Percentiles rank a stretch among this genome's conserved stretches.
phyloP scores from a whole-genome alignment of 2,329 filamentous ascomycete species.

The Cordyceps tenuipes region DNA sequence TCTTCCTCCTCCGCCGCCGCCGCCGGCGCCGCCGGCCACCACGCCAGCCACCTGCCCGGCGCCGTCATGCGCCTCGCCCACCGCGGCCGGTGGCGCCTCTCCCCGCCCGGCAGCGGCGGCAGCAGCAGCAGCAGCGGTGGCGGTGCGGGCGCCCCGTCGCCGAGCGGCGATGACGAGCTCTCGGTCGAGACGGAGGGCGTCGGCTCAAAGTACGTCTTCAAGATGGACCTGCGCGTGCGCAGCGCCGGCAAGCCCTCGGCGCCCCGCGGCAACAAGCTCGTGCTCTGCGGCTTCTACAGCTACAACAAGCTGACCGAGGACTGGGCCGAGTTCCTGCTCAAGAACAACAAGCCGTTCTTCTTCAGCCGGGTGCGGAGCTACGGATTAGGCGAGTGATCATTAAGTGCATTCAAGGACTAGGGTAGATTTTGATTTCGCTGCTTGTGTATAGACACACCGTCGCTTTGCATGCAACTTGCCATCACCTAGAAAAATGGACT shows the following conservation, averaged over 20 bases:
- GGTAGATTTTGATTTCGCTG: background rate
- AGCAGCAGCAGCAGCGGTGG: background rate
- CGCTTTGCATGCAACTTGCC: background rate
- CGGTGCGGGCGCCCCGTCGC: background rate
- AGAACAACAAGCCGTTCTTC: conserved; percentile 57
- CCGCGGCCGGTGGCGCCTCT: conserved; percentile 46
- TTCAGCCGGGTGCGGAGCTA: conserved; percentile 61
- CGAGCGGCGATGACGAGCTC: conserved; percentile 57
- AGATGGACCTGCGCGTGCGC: conserved; percentile 67
- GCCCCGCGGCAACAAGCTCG: conserved; percentile 74
- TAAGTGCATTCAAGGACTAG: background rate
- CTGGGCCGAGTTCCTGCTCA: conserved; percentile 69
- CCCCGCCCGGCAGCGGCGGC: conserved; percentile 12
- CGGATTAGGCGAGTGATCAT: conserved; percentile 31
- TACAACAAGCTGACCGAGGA: conserved; percentile 87
- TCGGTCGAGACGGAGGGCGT: conserved; percentile 82
- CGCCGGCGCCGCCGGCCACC: conserved; percentile 19
- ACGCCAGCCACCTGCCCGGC: conserved; percentile 25
- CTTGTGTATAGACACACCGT: background rate
- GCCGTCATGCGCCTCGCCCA: conserved; percentile 61
- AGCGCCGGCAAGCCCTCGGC: conserved; percentile 48
- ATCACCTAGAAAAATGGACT: background rate
- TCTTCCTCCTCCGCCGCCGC: too few species aligned
- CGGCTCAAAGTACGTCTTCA: conserved; percentile 70
- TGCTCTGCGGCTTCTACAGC: conserved; percentile 85